Base-by-base conservation (phyloP, 1,284 basidiomycete species). In the Sanghuangporus baumii region DNA sequence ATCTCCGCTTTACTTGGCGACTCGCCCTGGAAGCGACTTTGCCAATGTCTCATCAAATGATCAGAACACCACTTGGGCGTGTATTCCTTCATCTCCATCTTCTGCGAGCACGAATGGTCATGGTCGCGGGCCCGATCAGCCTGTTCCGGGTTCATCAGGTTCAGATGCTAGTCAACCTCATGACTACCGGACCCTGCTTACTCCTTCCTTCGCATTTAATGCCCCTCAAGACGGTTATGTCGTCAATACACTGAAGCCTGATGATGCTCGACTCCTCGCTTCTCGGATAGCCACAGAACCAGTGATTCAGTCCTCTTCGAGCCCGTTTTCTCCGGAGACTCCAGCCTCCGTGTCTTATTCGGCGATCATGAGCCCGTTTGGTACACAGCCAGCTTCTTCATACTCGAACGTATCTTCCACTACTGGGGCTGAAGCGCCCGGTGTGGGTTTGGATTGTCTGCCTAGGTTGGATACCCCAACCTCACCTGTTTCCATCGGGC, bases 31-130 rank as follows among this genome's bases (percentile, higher is more conserved):
- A 36, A 34, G 52, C 31, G 26, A 59, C 8, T 36, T 34, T 31
- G 46, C 31, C 16, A 34, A 11, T 5, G 18, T 18, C 20, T 37
- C 18, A 54, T 54, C 36, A 20, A 40, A 55, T 40, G 26, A 38
- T n/a, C 37, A 20, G 8, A 50, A 50, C 16, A 34, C 46, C 36
- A 61, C n/a, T 3, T 61, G 60, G 60, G 54, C 40, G 18, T 16
- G 23, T 12, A 48, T 61, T 57, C 60, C 60, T 23, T 55, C 55
- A 1, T 54, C 41, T 9, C 46, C 47, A 12, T 59, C 57, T 6
- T 18, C 23, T 52, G n/a, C 48, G 14, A 51, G 46, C 38, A 34
- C 57, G 2, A 11, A 54, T 37, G 52, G 31, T 37, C 16, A 54
- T 37, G 31, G 6, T n/a, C 31, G 36, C 14, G 57, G 11, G 18